A percentile compares a stretch with the other conserved stretches of the same genome.
These are phyloP conservation scores for Aspergillus sp. DNA, from an alignment of 2,329 filamentous ascomycete species.

Conservation along the genomic window DNA sequence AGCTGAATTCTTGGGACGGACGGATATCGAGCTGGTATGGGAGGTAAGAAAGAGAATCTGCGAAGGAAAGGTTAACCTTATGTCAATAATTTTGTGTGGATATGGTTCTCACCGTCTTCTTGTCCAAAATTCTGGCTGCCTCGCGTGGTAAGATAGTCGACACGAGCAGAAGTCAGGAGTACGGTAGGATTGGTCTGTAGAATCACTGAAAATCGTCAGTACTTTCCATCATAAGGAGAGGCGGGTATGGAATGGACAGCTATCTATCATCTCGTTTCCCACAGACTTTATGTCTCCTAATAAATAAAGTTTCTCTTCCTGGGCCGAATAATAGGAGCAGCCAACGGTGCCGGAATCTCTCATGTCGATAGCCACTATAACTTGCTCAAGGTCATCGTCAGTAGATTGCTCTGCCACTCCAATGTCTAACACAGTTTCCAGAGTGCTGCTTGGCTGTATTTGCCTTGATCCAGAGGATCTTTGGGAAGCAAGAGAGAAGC, in stretches of 20 bases:
- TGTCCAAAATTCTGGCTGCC: slow-evolving; percentile 42
- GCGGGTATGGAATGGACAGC: slow-evolving; percentile 28
- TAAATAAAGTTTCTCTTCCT: slow-evolving; percentile 65
- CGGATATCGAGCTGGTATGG: slow-evolving; percentile 63
- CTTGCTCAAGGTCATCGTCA: slow-evolving; percentile 57
- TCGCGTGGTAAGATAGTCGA: slow-evolving; percentile 40
- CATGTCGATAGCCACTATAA: slow-evolving; percentile 77
- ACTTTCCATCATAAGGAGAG: slow-evolving; percentile 17
- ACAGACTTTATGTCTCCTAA: slow-evolving; percentile 71
- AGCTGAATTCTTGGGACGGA: slow-evolving; percentile 67
- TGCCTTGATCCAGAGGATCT: slow-evolving; percentile 4
- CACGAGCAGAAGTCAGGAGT: slow-evolving; percentile 53
- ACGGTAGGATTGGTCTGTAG: slow-evolving; percentile 59
- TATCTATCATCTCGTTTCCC: slow-evolving; percentile 65
- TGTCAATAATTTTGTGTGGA: background rate
- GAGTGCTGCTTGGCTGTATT: slow-evolving; percentile 4
- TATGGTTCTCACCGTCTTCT: slow-evolving; percentile 28
- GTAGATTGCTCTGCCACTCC: slow-evolving; percentile 28
- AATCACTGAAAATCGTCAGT: slow-evolving; percentile 45
- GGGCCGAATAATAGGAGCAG: slow-evolving; percentile 75
- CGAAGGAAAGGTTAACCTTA: background rate
- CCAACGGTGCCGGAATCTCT: slow-evolving; percentile 67
- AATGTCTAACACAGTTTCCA: slow-evolving; percentile 12
- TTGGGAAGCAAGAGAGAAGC: slow-evolving; percentile 2
- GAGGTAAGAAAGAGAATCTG: slow-evolving; percentile 48